These are phyloP conservation scores for Clavariopsis aquatica DNA, from an alignment of 495 filamentous ascomycete species.

Conservation along the genomic window DNA sequence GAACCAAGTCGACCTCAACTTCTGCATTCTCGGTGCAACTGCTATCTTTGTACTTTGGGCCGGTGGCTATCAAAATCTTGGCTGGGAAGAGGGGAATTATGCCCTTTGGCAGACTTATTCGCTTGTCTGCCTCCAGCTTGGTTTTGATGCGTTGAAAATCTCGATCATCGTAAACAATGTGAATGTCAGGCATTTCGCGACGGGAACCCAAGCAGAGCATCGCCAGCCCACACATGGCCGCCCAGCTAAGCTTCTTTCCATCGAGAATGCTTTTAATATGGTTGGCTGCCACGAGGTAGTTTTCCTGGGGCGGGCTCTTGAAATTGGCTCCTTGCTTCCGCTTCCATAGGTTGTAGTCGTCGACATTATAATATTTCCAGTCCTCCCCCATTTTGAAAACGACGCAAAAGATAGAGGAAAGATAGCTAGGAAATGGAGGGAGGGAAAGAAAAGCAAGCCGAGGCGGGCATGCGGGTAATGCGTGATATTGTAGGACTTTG, in stretches of 20 bases:
- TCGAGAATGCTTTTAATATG: slow-evolving; percentile 29
- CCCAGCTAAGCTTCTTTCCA: slow-evolving; percentile 31
- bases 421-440: not conserved
- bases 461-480: not conserved
- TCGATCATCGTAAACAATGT: slow-evolving; percentile 29
- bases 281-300: slow-evolving; percentile 26
- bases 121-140: slow-evolving; percentile 18
- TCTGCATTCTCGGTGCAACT: slow-evolving; percentile 26
- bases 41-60: slow-evolving; percentile 27
- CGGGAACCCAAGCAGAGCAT: slow-evolving; percentile 24
- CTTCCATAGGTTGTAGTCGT: slow-evolving; percentile 28
- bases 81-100: slow-evolving; percentile 28
- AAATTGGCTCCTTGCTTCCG: slow-evolving; percentile 14
- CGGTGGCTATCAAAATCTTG: slow-evolving; percentile 24
- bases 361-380: slow-evolving; percentile 27
- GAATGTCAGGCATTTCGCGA: slow-evolving; percentile 26
- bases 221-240: slow-evolving; percentile 27
- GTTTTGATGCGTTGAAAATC: slow-evolving; percentile 19
- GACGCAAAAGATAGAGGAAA: not conserved
- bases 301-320: slow-evolving; percentile 21
- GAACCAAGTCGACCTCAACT: slow-evolving; percentile 27
- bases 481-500: not conserved
- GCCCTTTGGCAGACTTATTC: slow-evolving; percentile 21
- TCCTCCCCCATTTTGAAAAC: slow-evolving; percentile 17
- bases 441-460: not conserved